Conservation (phyloP, 2,329 filamentous ascomycete genomes). For the Colletotrichum echinochloae region DNA sequence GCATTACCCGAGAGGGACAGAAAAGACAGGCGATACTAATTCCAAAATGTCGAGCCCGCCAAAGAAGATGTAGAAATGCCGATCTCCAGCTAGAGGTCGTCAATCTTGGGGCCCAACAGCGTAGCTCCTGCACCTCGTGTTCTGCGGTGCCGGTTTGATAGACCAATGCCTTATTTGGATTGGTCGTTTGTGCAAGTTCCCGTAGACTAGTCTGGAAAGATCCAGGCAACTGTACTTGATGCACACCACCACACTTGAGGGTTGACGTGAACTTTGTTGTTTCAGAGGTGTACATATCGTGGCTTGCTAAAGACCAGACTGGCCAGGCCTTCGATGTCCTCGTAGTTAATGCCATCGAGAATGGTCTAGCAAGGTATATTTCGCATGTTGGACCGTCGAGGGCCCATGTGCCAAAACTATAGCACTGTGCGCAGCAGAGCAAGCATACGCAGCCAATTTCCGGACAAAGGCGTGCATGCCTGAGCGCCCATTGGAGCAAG, state of each 20-base stretch:
- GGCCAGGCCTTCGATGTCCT: constrained; percentile 13
- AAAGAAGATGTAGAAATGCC: constrained; percentile 11
- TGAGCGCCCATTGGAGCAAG: neutral
- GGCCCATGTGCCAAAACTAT: constrained; percentile 7
- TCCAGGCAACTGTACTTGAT: constrained; percentile 33
- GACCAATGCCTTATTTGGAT: constrained; percentile 41
- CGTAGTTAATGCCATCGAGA: constrained; percentile 4
- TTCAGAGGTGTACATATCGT: constrained; percentile 46
- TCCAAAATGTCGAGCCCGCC: constrained; percentile 19
- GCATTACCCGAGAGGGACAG: constrained; percentile 35
- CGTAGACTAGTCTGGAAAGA: constrained; percentile 50
- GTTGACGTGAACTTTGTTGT: constrained; percentile 42
- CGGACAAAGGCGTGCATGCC: constrained; percentile 5
- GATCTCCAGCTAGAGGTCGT: constrained; percentile 9
- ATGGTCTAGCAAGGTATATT: constrained; percentile 28
- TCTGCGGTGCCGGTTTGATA: constrained; percentile 48
- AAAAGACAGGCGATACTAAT: constrained; percentile 10
- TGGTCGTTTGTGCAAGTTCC: constrained; percentile 55
- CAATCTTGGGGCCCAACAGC: neutral
- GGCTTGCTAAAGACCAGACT: constrained; percentile 25
- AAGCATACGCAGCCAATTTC: constrained; percentile 22
- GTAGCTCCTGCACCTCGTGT: constrained; percentile 43
- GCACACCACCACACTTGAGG: constrained; percentile 32
- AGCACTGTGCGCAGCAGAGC: constrained; percentile 5
- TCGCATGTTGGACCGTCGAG: constrained; percentile 42